These are phyloP conservation scores for Clonostachys sp. DNA, from an alignment of 2,329 filamentous ascomycete genomes.

Conservation along the genomic window DNA sequence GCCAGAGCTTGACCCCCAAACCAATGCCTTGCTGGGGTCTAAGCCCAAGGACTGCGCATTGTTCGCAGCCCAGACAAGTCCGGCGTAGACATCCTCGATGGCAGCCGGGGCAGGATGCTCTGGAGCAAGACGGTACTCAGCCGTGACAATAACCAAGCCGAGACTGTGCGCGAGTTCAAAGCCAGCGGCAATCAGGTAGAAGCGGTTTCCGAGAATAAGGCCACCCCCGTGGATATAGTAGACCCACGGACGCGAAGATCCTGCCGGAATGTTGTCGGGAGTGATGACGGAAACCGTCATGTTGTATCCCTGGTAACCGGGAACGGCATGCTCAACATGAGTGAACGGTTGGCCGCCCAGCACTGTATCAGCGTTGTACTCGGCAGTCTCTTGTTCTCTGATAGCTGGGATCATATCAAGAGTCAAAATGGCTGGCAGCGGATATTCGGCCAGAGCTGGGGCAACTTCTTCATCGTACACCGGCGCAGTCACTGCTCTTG, in stretches of 20 bases:
- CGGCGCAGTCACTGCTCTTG: too few relatives aligned
- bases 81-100: slow-evolving; percentile 15
- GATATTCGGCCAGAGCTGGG: too few relatives aligned
- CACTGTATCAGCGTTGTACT: too few relatives aligned
- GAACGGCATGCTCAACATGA: slow-evolving; percentile 8
- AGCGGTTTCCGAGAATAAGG: slow-evolving; percentile 11
- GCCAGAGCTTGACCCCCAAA: slow-evolving; percentile 36
- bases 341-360: slow-evolving; percentile 7
- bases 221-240: slow-evolving; percentile 13
- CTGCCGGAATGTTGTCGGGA: slow-evolving; percentile 1
- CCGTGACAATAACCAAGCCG: neutral
- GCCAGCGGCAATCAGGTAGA: slow-evolving; percentile 8
- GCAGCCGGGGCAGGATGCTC: neutral
- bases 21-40: slow-evolving; percentile 27
- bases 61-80: slow-evolving; percentile 25
- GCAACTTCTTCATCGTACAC: too few relatives aligned
- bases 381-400: too few relatives aligned
- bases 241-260: slow-evolving; percentile 4
- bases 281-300: slow-evolving; percentile 10
- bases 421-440: too few relatives aligned
- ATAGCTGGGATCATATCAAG: too few relatives aligned
- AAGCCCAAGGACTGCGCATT: slow-evolving; percentile 31
- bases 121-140: neutral
- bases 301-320: slow-evolving; percentile 1
- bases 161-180: slow-evolving; percentile 1